Base-by-base conservation (phyloP, 345 rosid genomes). In the Camelina neglecta region DNA sequence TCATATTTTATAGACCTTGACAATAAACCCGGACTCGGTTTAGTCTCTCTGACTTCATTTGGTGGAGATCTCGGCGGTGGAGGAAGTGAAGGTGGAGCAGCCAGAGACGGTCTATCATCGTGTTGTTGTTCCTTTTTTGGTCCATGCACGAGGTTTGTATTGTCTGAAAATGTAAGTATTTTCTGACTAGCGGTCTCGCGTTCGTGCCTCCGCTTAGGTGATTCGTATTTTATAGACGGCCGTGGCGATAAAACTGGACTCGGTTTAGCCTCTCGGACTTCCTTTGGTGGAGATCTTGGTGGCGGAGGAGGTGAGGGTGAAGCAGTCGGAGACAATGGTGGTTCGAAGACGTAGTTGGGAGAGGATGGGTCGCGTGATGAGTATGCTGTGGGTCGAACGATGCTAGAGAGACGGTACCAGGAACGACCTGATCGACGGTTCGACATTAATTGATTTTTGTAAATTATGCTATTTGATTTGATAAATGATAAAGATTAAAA, bases 141-240 rank as follows among this genome's bases (percentile, higher is more conserved):
- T 18, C 18, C 18, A 18, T 18, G 18, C 18, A 18, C 18, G 18
- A 18, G 26, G 26, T 24, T 24, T 24, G 26, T 31, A 49, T 81
- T 84, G 18, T 65, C 86, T 5, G 62, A 18, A 10, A 42, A 42
- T 62, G 58, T 83, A 57, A 86, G 67, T 38, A 88, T 84, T 6
- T 83, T 74, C 7, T 31, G 62, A 67, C 78, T 71, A 63, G 64
- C 73, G 51, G 20, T 42, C 35, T 21, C 51, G 20, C 4, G 36
- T 33, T 82, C 83, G 15, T 64, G 20, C 31, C 67, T 62, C 8
- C 20, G 53, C 8, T 63, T 44, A 42, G 89, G 20, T 56, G 38
- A 4, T 54, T 54, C 58, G 11, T 54, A 26, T 24, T 24, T 24
- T 24, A 12, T 12, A 24, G 59, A 56, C 38, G 12, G 47, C 15